A percentile compares a stretch with the other conserved stretches of the same genome.
These are phyloP conservation scores for Fomes fomentarius DNA, from an alignment of 1,284 basidiomycete genomes.

Conservation along the genomic window DNA sequence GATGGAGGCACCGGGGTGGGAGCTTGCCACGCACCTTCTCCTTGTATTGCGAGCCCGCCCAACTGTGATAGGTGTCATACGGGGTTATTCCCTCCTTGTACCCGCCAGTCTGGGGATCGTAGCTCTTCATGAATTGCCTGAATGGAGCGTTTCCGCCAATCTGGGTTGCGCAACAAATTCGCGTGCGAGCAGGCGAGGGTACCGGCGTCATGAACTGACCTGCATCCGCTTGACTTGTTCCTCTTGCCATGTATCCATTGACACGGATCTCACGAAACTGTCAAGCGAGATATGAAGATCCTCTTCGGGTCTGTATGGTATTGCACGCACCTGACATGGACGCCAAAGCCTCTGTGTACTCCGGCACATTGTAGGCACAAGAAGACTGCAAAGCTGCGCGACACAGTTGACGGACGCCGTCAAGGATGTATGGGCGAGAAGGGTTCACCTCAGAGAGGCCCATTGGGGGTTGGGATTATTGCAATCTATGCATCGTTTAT, in stretches of 20 bases:
- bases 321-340: conserved; percentile 71
- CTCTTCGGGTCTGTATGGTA: neutral
- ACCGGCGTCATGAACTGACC: conserved; percentile 45
- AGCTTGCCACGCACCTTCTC: conserved; percentile 71
- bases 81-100: conserved; percentile 71
- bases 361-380: conserved; percentile 93
- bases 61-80: conserved; percentile 87
- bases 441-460: conserved; percentile 74
- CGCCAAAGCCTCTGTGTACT: conserved; percentile 86
- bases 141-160: conserved; percentile 87
- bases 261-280: conserved; percentile 90
- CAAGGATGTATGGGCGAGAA: conserved; percentile 22
- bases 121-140: conserved; percentile 76
- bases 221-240: conserved; percentile 92
- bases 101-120: conserved; percentile 75
- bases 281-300: conserved; percentile 4
- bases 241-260: conserved; percentile 95
- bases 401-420: conserved; percentile 16
- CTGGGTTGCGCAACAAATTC: conserved; percentile 39
- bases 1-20: neutral
- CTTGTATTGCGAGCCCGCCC: conserved; percentile 90
- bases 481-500: conserved; percentile 84
- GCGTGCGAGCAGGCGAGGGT: conserved; percentile 4
- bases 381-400: conserved; percentile 77
- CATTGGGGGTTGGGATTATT: conserved; percentile 88